phyloP scores from a whole-genome alignment of 192 early-diverging fungal species.

The Chytriomyces confervae region DNA sequence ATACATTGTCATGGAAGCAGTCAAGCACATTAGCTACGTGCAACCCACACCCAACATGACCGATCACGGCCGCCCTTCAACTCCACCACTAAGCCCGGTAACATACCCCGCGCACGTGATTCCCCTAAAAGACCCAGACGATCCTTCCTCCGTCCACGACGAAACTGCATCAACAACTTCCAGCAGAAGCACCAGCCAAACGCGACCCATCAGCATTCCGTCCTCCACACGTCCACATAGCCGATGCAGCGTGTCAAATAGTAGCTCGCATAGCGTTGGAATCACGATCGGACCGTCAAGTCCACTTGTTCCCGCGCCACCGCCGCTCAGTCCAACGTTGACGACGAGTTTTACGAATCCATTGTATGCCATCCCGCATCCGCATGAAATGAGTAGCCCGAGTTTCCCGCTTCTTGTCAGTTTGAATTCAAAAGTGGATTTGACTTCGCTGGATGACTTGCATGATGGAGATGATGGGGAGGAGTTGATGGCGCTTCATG shows the following conservation, averaged over 20 bases:
- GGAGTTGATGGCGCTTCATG: not conserved
- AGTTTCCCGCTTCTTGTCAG: slow-evolving; percentile 19
- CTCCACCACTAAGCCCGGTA: not conserved
- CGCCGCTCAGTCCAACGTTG: not conserved
- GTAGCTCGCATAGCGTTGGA: not conserved
- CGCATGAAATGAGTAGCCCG: slow-evolving; percentile 25
- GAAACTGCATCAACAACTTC: not conserved
- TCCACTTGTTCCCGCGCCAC: not conserved
- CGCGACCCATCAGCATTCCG: slow-evolving; percentile 22
- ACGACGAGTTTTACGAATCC: not conserved
- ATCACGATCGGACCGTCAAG: not conserved
- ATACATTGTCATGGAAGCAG: slow-evolving; percentile 54
- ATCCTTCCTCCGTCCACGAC: not conserved
- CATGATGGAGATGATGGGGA: slow-evolving; percentile 24
- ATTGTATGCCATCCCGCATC: slow-evolving; percentile 17
- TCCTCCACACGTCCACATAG: not conserved
- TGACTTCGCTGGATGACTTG: slow-evolving; percentile 16
- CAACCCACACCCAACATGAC: not conserved
- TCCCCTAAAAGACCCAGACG: not conserved
- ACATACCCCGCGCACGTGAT: not conserved
- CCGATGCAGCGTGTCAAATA: not conserved
- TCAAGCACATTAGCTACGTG: slow-evolving; percentile 27
- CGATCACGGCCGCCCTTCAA: slow-evolving; percentile 28
- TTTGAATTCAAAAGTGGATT: slow-evolving; percentile 23
- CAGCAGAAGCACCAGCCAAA: slow-evolving; percentile 9